Evolutionary conservation across 768 basidiomycete genomes (phyloP), one percentile per base, ranked within the genome.

Genomic region (Pleurotus citrinopileatus): DNA sequence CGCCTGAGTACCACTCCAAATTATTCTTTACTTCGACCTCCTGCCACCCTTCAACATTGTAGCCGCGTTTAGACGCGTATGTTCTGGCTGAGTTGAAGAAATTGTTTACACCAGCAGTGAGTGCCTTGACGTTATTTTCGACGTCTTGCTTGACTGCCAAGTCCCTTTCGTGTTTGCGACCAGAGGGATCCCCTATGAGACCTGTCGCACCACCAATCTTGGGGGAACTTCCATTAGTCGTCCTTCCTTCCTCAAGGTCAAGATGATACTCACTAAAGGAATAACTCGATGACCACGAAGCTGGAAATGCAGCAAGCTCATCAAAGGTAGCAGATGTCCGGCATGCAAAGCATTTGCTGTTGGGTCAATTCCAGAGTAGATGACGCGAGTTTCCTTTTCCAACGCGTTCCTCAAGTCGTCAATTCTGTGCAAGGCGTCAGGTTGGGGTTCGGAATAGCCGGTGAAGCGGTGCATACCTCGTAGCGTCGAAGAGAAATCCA

Each of bases 121-220:
- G 82, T 15, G 75, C 73, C 10, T 61, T 53, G 38, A 88, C 84
- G 61, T 98, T 98, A 48, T 71, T 58, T 34, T 82, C 75, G 3
- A 94, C 80, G 47, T 82, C 76, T 8, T 78, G 68, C 10, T 70
- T 67, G 29, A 85, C 76, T 3, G 93, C 81, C 3, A 83, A 76
- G 52, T 84, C 80, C 19, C 97, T 84, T 69, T 97, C 96, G 0
- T 82, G 82, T 3, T 80, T 77, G 29, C 95, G 80, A 1, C 97
- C 96, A 3, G 95, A 96, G 6, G 97, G 97, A 65, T 99, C 97
- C 4, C 97, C 97, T 42, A 99, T 87, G n/a, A 89, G 84, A 7
- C 94, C 97, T 0, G 96, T 98, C 7, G 94, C 95, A 1, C 94
- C 94, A 27, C 97, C 96, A 66, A 98, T 89, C 96, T 98, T 63